A percentile compares a stretch with the other conserved stretches of the same genome.
Conservation (phyloP, 2,329 filamentous ascomycete genomes). For the Fusarium xyrophilum region DNA sequence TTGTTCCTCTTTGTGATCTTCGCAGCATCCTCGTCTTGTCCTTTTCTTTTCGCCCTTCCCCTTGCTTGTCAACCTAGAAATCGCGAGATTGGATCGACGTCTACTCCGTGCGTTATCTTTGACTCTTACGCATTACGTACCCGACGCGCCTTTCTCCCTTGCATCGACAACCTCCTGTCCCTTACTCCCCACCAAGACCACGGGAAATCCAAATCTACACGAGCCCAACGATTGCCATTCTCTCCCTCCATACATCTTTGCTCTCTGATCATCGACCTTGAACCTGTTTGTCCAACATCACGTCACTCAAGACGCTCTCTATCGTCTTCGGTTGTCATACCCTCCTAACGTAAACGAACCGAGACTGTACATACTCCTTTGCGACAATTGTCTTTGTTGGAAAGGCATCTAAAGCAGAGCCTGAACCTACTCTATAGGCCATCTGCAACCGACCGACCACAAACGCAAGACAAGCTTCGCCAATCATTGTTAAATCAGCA, state of each 20-base stretch:
- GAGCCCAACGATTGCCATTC: not conserved
- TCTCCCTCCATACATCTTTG: not conserved
- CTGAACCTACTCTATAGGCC: not conserved
- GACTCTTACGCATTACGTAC: slow-evolving; percentile 6
- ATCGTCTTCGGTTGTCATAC: not conserved
- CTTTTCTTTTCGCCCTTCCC: not conserved
- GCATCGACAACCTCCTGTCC: slow-evolving; percentile 2
- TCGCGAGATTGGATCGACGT: slow-evolving; percentile 4
- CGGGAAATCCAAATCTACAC: not conserved
- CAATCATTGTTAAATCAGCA: slow-evolving; percentile 14
- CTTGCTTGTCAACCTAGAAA: not conserved
- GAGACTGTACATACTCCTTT: slow-evolving; percentile 9
- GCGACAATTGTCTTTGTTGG: slow-evolving; percentile 3
- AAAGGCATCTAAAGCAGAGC: not conserved
- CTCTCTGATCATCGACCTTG: not conserved
- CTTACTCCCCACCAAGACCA: not conserved
- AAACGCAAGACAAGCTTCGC: slow-evolving; percentile 3
- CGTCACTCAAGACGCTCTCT: not conserved
- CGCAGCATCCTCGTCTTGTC: not conserved
- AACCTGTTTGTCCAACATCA: not conserved
- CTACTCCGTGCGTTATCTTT: not conserved
- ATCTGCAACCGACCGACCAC: slow-evolving; percentile 4
- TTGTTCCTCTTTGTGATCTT: not conserved
- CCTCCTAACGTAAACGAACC: not conserved
- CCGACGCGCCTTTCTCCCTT: slow-evolving; percentile 3